Evolutionary conservation across 2,329 filamentous ascomycete species (phyloP).

Genomic region (Penicillium decumbens): DNA sequence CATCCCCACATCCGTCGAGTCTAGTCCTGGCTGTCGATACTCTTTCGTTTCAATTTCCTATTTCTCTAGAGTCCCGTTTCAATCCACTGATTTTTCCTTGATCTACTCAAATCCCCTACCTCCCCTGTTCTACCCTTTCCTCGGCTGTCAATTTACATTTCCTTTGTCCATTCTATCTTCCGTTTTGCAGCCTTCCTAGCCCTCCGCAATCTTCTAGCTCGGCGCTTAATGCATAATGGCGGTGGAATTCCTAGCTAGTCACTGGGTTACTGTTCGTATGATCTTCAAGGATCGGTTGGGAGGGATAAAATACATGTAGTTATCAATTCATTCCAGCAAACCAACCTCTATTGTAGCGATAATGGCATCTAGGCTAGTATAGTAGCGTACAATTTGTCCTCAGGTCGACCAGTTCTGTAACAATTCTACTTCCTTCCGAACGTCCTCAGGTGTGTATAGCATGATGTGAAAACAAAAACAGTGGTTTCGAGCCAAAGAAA

Average conservation of each 20-base stretch:
- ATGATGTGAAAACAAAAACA: too few relatives aligned
- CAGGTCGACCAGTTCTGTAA: too few relatives aligned
- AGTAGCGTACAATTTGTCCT: background rate
- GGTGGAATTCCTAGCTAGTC: background rate
- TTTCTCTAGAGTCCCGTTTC: background rate
- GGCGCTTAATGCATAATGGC: slow-evolving; percentile 15
- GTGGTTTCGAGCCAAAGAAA: too few relatives aligned
- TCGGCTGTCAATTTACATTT: background rate
- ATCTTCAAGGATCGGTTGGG: background rate
- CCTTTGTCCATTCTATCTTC: background rate
- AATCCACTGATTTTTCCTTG: background rate
- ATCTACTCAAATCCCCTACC: background rate
- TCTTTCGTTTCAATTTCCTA: background rate
- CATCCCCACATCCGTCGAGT: background rate
- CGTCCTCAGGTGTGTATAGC: too few relatives aligned
- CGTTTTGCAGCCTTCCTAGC: background rate
- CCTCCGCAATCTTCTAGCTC: background rate
- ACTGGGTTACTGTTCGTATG: background rate
- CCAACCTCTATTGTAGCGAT: background rate
- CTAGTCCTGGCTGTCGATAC: background rate
- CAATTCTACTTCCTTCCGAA: too few relatives aligned
- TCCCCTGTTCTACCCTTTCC: background rate
- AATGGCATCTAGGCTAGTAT: background rate
- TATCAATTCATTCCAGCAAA: background rate
- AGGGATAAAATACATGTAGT: slow-evolving; percentile 2